These are phyloP conservation scores for Elaphomyces granulatus DNA, from an alignment of 495 filamentous ascomycete species.

Conservation along the genomic window DNA sequence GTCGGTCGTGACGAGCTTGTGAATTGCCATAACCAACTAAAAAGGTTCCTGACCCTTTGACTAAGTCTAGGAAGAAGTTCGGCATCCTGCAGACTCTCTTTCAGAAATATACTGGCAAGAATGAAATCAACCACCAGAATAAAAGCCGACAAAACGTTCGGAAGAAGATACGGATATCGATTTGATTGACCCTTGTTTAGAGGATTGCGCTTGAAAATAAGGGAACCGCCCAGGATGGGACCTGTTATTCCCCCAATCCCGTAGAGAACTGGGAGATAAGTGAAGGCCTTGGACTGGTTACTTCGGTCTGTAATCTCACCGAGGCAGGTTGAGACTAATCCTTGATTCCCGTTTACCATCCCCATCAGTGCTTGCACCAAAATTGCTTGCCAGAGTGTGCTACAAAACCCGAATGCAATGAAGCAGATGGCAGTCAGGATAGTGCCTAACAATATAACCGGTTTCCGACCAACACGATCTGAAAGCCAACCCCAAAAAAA, in stretches of 20 bases:
- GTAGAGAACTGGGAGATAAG: conserved; percentile 85
- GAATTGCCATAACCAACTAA: conserved; percentile 64
- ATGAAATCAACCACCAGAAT: conserved; percentile 61
- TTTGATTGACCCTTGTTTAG: conserved; percentile 36
- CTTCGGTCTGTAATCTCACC: conserved; percentile 91
- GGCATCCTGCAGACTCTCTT: conserved; percentile 74
- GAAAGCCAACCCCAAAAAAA: conserved; percentile 90
- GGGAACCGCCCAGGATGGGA: conserved; percentile 72
- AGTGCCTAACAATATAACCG: conserved; percentile 79
- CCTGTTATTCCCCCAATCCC: conserved; percentile 87
- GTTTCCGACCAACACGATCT: conserved; percentile 83
- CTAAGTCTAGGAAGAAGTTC: conserved; percentile 47
- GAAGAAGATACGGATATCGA: conserved; percentile 69
- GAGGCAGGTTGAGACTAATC: conserved; percentile 77
- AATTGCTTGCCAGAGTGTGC: conserved; percentile 66
- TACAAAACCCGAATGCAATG: conserved; percentile 75
- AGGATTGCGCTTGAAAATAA: conserved; percentile 47
- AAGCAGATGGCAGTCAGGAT: conserved; percentile 69
- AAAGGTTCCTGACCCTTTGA: conserved; percentile 41
- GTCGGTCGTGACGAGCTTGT: conserved; percentile 44
- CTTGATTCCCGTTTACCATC: conserved; percentile 79
- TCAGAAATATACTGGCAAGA: conserved; percentile 58
- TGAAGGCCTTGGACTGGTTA: conserved; percentile 85
- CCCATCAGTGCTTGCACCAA: conserved; percentile 82
- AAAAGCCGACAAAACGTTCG: conserved; percentile 61